Conservation (phyloP, 257 asterid genomes). For the Solanum okadae region DNA sequence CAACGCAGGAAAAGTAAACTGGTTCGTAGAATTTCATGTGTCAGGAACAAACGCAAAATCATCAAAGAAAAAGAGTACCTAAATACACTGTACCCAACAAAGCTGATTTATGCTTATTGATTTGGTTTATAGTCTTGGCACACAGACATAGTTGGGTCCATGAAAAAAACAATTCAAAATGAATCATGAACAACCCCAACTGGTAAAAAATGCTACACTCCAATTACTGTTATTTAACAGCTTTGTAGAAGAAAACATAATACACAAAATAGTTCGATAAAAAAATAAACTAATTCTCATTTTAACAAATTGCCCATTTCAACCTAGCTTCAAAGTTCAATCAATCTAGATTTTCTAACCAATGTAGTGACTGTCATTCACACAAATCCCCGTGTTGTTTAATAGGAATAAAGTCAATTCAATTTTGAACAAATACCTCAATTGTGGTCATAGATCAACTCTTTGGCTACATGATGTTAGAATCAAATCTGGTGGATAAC, state of each 20-base stretch:
- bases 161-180: not conserved
- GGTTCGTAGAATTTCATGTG: not conserved
- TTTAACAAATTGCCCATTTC: not conserved
- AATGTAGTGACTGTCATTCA: not conserved
- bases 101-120: not conserved
- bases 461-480: not conserved
- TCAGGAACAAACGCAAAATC: not conserved
- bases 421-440: not conserved
- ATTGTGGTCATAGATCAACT: not conserved
- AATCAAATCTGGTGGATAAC: not conserved
- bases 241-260: not conserved
- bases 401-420: not conserved
- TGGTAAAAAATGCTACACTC: not conserved
- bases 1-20: not conserved
- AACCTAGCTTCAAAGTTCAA: not conserved
- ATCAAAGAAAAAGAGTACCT: not conserved
- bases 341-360: not conserved
- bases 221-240: not conserved
- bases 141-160: not conserved
- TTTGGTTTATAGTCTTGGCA: not conserved
- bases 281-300: not conserved
- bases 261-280: not conserved
- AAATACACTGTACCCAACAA: not conserved
- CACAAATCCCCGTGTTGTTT: not conserved
- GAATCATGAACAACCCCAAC: not conserved